Conservation (phyloP, 352 stramenopile species). For the Blastocystis sp. region DNA sequence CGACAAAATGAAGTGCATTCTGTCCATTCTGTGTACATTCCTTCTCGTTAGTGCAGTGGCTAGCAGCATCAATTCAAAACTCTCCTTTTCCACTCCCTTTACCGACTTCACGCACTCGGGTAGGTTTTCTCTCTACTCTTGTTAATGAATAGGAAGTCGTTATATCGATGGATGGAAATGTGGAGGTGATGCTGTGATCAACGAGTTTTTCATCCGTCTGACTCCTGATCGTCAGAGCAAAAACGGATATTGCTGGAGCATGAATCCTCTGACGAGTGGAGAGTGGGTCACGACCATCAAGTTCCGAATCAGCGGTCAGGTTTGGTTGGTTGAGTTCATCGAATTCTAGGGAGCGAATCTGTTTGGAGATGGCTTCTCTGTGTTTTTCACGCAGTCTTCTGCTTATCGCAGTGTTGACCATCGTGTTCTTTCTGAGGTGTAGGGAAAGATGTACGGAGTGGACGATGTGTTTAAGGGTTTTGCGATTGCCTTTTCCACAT, state of each 20-base stretch:
- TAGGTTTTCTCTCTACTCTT: not conserved
- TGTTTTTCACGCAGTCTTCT: conserved; percentile 66
- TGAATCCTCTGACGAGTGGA: conserved; percentile 50
- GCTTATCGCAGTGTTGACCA: conserved; percentile 20
- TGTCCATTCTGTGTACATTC: not conserved
- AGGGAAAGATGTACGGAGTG: conserved; percentile 65
- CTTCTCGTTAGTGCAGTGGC: not conserved
- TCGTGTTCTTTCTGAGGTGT: not conserved
- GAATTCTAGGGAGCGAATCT: conserved; percentile 64
- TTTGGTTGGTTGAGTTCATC: not conserved
- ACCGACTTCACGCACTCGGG: not conserved
- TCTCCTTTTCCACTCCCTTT: conserved; percentile 50
- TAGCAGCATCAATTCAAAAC: not conserved
- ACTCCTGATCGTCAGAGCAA: conserved; percentile 68
- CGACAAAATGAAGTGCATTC: conserved; percentile 29
- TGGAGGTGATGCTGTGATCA: conserved; percentile 61
- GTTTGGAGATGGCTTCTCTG: conserved; percentile 69
- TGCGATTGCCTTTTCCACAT: conserved; percentile 71
- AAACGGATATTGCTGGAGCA: conserved; percentile 66
- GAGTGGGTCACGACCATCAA: conserved; percentile 65
- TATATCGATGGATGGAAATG: conserved; percentile 39
- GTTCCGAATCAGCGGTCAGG: conserved; percentile 68
- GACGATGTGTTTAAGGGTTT: conserved; percentile 66
- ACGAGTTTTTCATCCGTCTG: conserved; percentile 66
- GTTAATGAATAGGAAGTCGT: not conserved